Conservation (phyloP, 805 yeast species). For the Spathaspora hagerdaliae region DNA sequence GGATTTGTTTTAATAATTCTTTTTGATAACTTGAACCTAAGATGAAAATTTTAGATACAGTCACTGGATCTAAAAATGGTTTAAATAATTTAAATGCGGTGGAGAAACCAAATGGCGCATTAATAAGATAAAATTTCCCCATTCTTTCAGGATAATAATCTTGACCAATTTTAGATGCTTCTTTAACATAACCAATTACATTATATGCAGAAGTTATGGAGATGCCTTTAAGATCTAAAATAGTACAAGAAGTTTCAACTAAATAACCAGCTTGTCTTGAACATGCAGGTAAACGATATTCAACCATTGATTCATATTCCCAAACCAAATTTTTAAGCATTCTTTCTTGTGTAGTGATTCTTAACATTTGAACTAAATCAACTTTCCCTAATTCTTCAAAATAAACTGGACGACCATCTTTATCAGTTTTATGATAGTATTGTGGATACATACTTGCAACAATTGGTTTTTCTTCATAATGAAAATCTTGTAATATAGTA, state of each 20-base stretch:
- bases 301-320: slow-evolving; percentile 92
- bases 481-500: slow-evolving; percentile 81
- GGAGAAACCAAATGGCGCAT: slow-evolving; percentile 96
- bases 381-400: slow-evolving; percentile 91
- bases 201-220: slow-evolving; percentile 79
- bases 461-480: slow-evolving; percentile 86
- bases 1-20: slow-evolving; percentile 87
- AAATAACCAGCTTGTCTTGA: slow-evolving; percentile 75
- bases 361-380: slow-evolving; percentile 84
- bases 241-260: slow-evolving; percentile 94
- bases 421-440: slow-evolving; percentile 95
- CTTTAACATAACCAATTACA: slow-evolving; percentile 84
- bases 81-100: slow-evolving; percentile 89
- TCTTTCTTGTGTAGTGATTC: slow-evolving; percentile 90
- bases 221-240: slow-evolving; percentile 91
- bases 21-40: slow-evolving; percentile 73
- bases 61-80: slow-evolving; percentile 95
- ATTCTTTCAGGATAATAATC: slow-evolving; percentile 98
- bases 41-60: slow-evolving; percentile 91
- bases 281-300: slow-evolving; percentile 87
- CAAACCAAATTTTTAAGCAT: slow-evolving; percentile 94
- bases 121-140: slow-evolving; percentile 95
- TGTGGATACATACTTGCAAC: slow-evolving; percentile 93
- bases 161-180: slow-evolving; percentile 93
- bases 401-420: slow-evolving; percentile 95